phyloP scores from a whole-genome alignment of 495 filamentous ascomycete genomes.

The Chaetomidium leptoderma region DNA sequence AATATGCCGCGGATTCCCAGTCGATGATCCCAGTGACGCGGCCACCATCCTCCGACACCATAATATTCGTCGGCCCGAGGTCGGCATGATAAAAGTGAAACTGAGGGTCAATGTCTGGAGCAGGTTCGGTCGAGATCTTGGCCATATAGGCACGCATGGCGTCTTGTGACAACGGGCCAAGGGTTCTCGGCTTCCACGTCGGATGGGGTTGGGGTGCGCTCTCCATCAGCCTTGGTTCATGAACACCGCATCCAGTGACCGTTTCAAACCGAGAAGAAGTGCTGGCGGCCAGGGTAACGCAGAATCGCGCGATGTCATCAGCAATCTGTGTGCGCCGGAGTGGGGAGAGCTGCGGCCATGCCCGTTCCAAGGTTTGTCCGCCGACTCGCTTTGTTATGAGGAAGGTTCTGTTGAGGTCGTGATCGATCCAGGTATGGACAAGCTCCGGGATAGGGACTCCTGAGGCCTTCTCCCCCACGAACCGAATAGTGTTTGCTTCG shows the following conservation, averaged over 20 bases:
- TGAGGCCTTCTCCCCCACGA: constrained; percentile 4
- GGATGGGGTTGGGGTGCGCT: not conserved
- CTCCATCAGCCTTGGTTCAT: constrained; percentile 4
- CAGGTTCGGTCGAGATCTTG: not conserved
- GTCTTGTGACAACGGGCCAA: constrained; percentile 1
- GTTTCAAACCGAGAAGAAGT: constrained; percentile 7
- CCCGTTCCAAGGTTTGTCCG: not conserved
- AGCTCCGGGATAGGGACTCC: constrained; percentile 1
- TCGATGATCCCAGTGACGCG: not conserved
- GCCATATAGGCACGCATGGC: not conserved
- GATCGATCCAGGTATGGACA: constrained; percentile 3
- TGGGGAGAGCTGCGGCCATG: constrained; percentile 1
- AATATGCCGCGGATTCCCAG: constrained; percentile 10
- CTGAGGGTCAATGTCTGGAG: not conserved
- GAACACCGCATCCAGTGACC: not conserved
- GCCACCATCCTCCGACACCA: constrained; percentile 4
- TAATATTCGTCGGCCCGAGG: constrained; percentile 7
- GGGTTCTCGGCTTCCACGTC: not conserved
- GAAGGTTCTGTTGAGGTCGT: constrained; percentile 7
- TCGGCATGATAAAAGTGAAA: constrained; percentile 9
- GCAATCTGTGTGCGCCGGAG: constrained; percentile 2
- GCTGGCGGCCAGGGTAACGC: not conserved
- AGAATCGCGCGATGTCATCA: constrained; percentile 1
- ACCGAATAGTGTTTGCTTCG: not conserved
- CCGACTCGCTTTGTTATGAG: not conserved